Conservation (phyloP, 202 grass and related monocot genomes). For the Musa balbisiana region DNA sequence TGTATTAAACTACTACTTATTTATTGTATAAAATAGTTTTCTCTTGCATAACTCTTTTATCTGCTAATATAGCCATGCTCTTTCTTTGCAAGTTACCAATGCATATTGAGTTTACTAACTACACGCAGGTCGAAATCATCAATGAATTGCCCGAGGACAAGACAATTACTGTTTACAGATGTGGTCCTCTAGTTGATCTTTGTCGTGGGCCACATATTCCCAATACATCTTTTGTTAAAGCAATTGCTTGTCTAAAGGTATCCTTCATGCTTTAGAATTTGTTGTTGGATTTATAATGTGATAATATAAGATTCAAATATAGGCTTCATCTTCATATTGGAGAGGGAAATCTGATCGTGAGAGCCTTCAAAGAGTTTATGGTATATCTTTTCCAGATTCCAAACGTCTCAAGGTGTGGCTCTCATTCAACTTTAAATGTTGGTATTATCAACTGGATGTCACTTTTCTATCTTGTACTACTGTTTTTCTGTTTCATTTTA, state of each 20-base stretch:
- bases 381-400: conserved; percentile 95
- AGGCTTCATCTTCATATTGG: conserved; percentile 99
- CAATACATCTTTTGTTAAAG: conserved; percentile 94
- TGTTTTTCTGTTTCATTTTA: not conserved
- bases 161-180: conserved; percentile 97
- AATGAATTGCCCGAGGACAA: conserved; percentile 93
- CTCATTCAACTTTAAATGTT: not conserved
- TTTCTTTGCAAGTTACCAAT: not conserved
- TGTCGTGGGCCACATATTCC: conserved; percentile 97
- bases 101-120: conserved; percentile 14
- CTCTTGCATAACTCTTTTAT: not conserved
- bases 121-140: conserved; percentile 86
- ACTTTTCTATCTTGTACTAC: not conserved
- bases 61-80: not conserved
- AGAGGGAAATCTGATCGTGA: conserved; percentile 91
- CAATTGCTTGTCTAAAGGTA: conserved; percentile 93
- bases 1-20: not conserved
- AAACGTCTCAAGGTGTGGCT: conserved; percentile 79
- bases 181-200: conserved; percentile 94
- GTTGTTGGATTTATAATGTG: not conserved
- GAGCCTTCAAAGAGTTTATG: conserved; percentile 96
- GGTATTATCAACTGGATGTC: not conserved
- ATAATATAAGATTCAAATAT: conserved; percentile 21
- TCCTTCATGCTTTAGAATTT: conserved; percentile 26
- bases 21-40: not conserved